Conservation (phyloP, 2,329 filamentous ascomycete species). For the Claviceps maximensis region DNA sequence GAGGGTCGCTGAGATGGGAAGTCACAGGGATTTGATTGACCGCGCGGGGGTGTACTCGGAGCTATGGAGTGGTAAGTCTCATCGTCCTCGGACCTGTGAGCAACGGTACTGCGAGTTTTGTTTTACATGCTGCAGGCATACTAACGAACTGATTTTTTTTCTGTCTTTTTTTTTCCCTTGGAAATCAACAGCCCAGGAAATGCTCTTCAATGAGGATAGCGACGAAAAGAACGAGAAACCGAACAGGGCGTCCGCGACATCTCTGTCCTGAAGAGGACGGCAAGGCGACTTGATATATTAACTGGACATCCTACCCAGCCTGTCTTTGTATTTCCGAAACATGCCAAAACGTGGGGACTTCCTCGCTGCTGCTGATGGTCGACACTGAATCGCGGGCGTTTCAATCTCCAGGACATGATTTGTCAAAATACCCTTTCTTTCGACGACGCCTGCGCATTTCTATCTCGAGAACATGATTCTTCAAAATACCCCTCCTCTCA, state of each 20-base stretch:
- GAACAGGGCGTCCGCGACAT: slow-evolving; percentile 17
- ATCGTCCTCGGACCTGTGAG: too few relatives aligned
- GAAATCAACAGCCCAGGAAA: slow-evolving; percentile 43
- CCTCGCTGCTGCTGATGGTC: too few relatives aligned
- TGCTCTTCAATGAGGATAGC: slow-evolving; percentile 37
- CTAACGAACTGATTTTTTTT: background rate
- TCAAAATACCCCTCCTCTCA: too few relatives aligned
- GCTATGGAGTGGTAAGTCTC: slow-evolving; percentile 68
- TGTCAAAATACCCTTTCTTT: too few relatives aligned
- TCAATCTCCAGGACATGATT: too few relatives aligned
- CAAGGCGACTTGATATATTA: background rate
- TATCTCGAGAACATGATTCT: too few relatives aligned
- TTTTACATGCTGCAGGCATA: too few relatives aligned
- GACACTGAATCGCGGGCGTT: too few relatives aligned
- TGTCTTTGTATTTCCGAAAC: background rate
- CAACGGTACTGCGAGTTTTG: background rate
- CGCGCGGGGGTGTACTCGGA: slow-evolving; percentile 70
- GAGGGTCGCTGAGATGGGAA: slow-evolving; percentile 75
- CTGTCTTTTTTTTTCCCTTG: background rate
- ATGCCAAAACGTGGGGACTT: too few relatives aligned
- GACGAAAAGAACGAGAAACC: slow-evolving; percentile 30
- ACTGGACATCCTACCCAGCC: background rate
- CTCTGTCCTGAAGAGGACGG: background rate
- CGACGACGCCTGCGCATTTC: too few relatives aligned
- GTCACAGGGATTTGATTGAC: slow-evolving; percentile 73